Evolutionary conservation across 2,329 filamentous ascomycete species (phyloP).

Genomic region (Penicillium sp.): DNA sequence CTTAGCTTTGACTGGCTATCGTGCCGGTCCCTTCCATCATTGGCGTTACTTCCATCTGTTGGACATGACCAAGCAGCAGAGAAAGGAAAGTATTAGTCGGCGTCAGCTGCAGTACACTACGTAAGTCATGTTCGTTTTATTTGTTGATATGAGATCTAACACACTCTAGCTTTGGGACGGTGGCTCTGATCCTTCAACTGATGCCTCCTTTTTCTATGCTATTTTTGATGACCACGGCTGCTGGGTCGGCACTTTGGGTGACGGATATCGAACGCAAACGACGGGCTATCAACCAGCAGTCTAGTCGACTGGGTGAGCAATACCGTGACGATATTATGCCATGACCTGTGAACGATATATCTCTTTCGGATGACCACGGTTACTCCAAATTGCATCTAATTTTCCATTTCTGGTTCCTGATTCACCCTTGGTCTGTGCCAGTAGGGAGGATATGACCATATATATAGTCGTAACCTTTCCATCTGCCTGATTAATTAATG

Average conservation of each 20-base stretch:
- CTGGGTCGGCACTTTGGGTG: slow-evolving; percentile 83
- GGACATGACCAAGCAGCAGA: slow-evolving; percentile 69
- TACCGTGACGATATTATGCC: slow-evolving; percentile 39
- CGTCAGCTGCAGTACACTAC: slow-evolving; percentile 82
- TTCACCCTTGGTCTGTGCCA: background rate
- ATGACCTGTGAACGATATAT: slow-evolving; percentile 11
- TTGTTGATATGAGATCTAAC: background rate
- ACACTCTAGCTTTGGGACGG: slow-evolving; percentile 66
- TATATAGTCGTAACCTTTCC: background rate
- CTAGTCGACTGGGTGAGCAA: slow-evolving; percentile 22
- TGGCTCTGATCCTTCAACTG: slow-evolving; percentile 81
- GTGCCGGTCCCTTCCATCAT: slow-evolving; percentile 83
- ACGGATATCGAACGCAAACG: slow-evolving; percentile 68
- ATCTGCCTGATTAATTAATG: background rate
- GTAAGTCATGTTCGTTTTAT: slow-evolving; percentile 41
- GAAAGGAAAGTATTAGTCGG: slow-evolving; percentile 65
- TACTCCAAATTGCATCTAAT: background rate
- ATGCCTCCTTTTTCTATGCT: slow-evolving; percentile 89
- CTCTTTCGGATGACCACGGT: background rate
- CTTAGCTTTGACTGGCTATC: slow-evolving; percentile 79
- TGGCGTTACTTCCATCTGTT: slow-evolving; percentile 85
- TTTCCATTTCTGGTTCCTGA: background rate
- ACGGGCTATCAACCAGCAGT: slow-evolving; percentile 20
- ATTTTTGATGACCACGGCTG: slow-evolving; percentile 83
- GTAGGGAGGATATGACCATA: background rate